These are phyloP conservation scores for Sporothrix humicola DNA, from an alignment of 2,329 filamentous ascomycete genomes.

Conservation along the genomic window DNA sequence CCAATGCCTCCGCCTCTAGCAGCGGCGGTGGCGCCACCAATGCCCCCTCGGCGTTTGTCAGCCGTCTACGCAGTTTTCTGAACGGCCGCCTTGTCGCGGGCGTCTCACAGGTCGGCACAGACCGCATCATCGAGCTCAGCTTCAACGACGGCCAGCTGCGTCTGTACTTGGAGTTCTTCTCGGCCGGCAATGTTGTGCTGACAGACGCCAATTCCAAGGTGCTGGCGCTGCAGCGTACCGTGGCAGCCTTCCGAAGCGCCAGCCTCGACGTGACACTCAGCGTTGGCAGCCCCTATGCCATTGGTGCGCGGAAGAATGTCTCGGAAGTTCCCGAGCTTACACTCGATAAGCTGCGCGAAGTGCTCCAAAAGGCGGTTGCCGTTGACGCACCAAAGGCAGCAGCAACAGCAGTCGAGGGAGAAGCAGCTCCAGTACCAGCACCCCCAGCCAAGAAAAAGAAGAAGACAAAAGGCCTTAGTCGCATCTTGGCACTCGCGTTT, in stretches of 20 bases:
- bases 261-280: constrained; percentile 38
- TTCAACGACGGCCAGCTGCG: constrained; percentile 91
- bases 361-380: constrained; percentile 66
- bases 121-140: constrained; percentile 87
- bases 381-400: constrained; percentile 48
- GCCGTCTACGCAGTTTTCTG: constrained; percentile 82
- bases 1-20: constrained; percentile 47
- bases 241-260: constrained; percentile 38
- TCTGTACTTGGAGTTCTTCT: constrained; percentile 94
- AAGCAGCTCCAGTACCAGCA: not conserved
- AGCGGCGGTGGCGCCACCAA: constrained; percentile 25
- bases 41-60: constrained; percentile 83
- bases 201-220: constrained; percentile 86
- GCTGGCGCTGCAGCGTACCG: constrained; percentile 70
- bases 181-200: constrained; percentile 89
- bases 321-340: constrained; percentile 76
- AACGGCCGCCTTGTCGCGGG: constrained; percentile 84
- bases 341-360: constrained; percentile 70
- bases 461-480: constrained; percentile 77
- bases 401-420: constrained; percentile 24
- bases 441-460: constrained; percentile 57
- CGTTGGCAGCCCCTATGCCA: constrained; percentile 44
- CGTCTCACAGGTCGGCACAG: constrained; percentile 86
- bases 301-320: constrained; percentile 85
- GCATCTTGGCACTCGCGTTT: constrained; percentile 80